phyloP scores from a whole-genome alignment of 345 rosid genomes.

The Salix purpurea region DNA sequence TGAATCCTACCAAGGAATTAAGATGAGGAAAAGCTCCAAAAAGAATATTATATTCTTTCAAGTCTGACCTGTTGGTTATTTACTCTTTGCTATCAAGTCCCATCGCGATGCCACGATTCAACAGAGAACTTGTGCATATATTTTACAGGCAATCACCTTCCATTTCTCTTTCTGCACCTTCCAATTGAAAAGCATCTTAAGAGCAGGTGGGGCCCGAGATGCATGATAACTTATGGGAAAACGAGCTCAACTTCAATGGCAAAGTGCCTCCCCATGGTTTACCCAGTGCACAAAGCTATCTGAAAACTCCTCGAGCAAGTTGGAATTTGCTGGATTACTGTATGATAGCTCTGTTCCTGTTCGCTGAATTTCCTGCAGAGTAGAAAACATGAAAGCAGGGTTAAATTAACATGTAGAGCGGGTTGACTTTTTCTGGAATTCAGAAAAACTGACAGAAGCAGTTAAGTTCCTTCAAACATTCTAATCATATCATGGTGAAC shows the following conservation, averaged over 20 bases:
- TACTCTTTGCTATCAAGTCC: conserved; percentile 37
- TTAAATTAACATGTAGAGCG: conserved; percentile 1
- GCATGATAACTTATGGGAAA: background rate
- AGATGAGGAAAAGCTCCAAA: conserved; percentile 32
- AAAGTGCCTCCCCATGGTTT: conserved; percentile 60
- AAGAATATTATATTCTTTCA: conserved; percentile 28
- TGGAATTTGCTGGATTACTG: conserved; percentile 21
- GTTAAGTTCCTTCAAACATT: background rate
- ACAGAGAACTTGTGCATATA: background rate
- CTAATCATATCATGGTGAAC: background rate
- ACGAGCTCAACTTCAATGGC: conserved; percentile 44
- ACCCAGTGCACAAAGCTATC: conserved; percentile 87
- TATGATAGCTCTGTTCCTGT: conserved; percentile 38
- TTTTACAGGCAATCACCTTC: conserved; percentile 4
- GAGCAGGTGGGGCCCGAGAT: background rate
- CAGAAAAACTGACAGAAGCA: background rate
- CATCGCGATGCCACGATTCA: background rate
- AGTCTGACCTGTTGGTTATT: conserved; percentile 30
- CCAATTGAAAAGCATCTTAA: background rate
- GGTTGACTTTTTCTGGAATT: background rate
- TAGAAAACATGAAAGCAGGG: conserved; percentile 7
- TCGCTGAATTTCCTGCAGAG: conserved; percentile 54
- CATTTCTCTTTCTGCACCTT: background rate
- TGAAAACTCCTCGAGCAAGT: conserved; percentile 53
- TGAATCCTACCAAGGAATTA: conserved; percentile 14